phyloP scores from a whole-genome alignment of 2,329 filamentous ascomycete genomes.

The Penicillium sp. region DNA sequence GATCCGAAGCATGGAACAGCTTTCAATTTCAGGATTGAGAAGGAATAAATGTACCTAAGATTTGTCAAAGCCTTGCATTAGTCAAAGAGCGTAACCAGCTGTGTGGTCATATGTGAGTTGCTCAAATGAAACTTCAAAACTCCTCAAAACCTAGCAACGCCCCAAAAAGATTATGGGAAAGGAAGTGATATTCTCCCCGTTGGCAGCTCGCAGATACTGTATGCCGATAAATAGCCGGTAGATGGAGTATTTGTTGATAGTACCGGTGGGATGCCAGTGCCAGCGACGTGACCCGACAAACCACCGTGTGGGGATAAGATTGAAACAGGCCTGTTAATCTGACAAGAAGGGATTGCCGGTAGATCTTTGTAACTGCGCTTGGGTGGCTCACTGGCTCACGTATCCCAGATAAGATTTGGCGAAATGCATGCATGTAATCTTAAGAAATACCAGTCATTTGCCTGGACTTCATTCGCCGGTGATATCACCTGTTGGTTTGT shows the following conservation, averaged over 20 bases:
- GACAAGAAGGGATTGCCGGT: not conserved
- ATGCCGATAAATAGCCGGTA: not conserved
- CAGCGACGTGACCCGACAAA: no score
- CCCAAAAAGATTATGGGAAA: not conserved
- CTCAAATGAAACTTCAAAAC: not conserved
- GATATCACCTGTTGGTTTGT: constrained; percentile 73
- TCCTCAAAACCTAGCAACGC: constrained; percentile 9
- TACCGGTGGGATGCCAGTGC: not conserved
- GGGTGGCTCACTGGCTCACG: not conserved
- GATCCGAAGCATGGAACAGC: not conserved
- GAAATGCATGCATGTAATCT: constrained; percentile 7
- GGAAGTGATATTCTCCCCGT: not conserved
- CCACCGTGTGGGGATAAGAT: not conserved
- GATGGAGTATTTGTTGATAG: not conserved
- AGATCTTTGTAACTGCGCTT: not conserved
- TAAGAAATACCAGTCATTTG: not conserved
- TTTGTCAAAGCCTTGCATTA: not conserved
- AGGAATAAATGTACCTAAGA: not conserved
- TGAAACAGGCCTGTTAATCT: not conserved
- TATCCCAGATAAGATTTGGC: not conserved
- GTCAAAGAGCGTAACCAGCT: constrained; percentile 4
- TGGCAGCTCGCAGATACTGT: not conserved
- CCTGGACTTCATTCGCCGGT: constrained; percentile 28
- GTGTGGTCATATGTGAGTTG: not conserved
- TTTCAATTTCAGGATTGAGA: not conserved